Percentiles rank a stretch among this genome's conserved stretches.
phyloP scores from a whole-genome alignment of 1,139 yeast species.

The Sugiyamaella xylanicola region DNA sequence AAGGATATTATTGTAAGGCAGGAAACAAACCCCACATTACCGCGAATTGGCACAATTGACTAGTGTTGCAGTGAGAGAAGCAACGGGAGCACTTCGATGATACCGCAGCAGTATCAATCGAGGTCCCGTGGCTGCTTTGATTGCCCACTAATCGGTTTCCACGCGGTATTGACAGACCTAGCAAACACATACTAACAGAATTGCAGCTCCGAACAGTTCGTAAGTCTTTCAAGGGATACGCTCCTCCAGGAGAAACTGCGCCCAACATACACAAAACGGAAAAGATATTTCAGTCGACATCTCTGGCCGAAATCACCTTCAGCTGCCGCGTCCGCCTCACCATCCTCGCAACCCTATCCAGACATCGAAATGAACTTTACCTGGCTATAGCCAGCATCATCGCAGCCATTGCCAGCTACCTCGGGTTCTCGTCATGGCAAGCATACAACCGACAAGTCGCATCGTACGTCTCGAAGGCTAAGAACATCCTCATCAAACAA shows the following conservation, averaged over 20 bases:
- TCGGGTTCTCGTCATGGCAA: slow-evolving; percentile 17
- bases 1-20: slow-evolving; percentile 87
- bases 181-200: slow-evolving; percentile 11
- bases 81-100: too few species aligned
- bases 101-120: too few species aligned
- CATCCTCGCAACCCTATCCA: slow-evolving; percentile 37
- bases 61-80: background rate
- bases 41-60: background rate
- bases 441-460: slow-evolving; percentile 27
- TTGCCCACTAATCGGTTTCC: too few species aligned
- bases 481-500: slow-evolving; percentile 43
- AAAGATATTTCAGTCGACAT: slow-evolving; percentile 41
- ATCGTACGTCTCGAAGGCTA: slow-evolving; percentile 39
- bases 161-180: too few species aligned
- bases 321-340: slow-evolving; percentile 37
- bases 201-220: slow-evolving; percentile 32
- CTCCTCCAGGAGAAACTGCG: slow-evolving; percentile 29
- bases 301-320: slow-evolving; percentile 42
- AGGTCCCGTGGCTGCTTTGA: too few species aligned
- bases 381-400: slow-evolving; percentile 21
- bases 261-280: slow-evolving; percentile 31
- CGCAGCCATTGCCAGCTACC: slow-evolving; percentile 15
- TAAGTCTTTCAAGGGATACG: slow-evolving; percentile 30
- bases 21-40: slow-evolving; percentile 44
- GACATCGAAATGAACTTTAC: slow-evolving; percentile 38